A percentile compares a stretch with the other conserved stretches of the same genome.
These are phyloP conservation scores for Echium plantagineum DNA, from an alignment of 257 asterid genomes.

Conservation along the genomic window DNA sequence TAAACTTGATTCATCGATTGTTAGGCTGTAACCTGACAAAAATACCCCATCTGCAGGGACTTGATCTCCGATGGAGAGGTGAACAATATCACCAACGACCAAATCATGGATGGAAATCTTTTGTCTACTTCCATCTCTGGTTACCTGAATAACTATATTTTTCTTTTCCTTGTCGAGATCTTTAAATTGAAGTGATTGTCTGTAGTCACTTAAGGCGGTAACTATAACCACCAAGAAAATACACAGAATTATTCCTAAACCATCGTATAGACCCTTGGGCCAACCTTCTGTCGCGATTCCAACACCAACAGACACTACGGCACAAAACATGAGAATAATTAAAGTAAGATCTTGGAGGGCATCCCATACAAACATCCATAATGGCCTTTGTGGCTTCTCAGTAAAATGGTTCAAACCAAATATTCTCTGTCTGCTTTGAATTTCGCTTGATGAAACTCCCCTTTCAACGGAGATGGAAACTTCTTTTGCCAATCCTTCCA, in stretches of 20 bases:
- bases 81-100: slow-evolving; percentile 68
- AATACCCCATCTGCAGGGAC: slow-evolving; percentile 75
- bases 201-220: slow-evolving; percentile 67
- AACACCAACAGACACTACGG: slow-evolving; percentile 53
- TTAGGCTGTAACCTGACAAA: slow-evolving; percentile 46
- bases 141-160: slow-evolving; percentile 46
- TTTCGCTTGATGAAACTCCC: slow-evolving; percentile 39
- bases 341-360: slow-evolving; percentile 72
- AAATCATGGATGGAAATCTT: slow-evolving; percentile 49
- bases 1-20: slow-evolving; percentile 63
- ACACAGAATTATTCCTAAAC: slow-evolving; percentile 52
- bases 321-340: slow-evolving; percentile 56
- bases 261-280: slow-evolving; percentile 77
- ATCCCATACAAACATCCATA: slow-evolving; percentile 69
- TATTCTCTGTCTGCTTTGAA: slow-evolving; percentile 28
- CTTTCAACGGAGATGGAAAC: slow-evolving; percentile 37
- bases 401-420: slow-evolving; percentile 47
- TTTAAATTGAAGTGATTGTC: slow-evolving; percentile 71
- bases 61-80: slow-evolving; percentile 64
- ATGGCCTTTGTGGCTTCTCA: slow-evolving; percentile 54
- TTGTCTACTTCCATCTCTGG: slow-evolving; percentile 38
- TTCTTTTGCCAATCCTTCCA: slow-evolving; percentile 38
- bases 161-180: slow-evolving; percentile 65
- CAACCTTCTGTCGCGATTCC: slow-evolving; percentile 77
- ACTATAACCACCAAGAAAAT: slow-evolving; percentile 58